Evolutionary conservation across 305 asterid species (phyloP).

Genomic region (Salvia sclarea): DNA sequence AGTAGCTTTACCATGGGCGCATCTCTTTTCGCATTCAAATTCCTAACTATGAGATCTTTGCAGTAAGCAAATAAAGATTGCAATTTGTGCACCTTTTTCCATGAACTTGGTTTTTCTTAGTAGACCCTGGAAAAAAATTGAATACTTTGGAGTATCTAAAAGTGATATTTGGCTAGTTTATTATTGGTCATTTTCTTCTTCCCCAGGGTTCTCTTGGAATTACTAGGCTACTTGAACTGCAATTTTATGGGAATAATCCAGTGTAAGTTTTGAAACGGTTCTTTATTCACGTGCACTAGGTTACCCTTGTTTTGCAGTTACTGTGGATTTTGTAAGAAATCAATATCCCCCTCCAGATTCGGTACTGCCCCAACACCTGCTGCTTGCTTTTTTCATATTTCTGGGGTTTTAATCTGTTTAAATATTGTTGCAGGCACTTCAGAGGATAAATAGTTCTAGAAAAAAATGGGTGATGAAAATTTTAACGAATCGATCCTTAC

Average conservation of each 20-base stretch:
- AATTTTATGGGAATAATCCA: constrained; percentile 28
- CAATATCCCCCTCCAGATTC: not conserved
- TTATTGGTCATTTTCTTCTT: not conserved
- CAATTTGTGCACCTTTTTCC: not conserved
- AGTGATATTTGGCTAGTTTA: not conserved
- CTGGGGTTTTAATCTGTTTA: constrained; percentile 1
- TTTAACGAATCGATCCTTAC: constrained; percentile 60
- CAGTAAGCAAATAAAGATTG: constrained; percentile 4
- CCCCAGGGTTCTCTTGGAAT: constrained; percentile 27
- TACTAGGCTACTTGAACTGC: constrained; percentile 21
- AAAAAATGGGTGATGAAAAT: constrained; percentile 62
- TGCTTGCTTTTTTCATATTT: not conserved
- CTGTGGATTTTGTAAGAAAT: constrained; percentile 3
- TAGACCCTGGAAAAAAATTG: not conserved
- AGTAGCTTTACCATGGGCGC: not conserved
- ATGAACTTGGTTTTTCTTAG: not conserved
- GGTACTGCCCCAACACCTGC: not conserved
- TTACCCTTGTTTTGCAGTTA: not conserved
- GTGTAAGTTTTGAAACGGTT: constrained; percentile 13
- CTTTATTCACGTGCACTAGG: not conserved
- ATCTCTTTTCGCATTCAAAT: not conserved
- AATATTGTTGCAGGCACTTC: constrained; percentile 35
- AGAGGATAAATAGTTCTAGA: constrained; percentile 17
- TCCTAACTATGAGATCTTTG: not conserved
- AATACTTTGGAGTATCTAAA: not conserved